Evolutionary conservation across 441 rosid genomes (phyloP).

Genomic region (Brassica hybrid): DNA sequence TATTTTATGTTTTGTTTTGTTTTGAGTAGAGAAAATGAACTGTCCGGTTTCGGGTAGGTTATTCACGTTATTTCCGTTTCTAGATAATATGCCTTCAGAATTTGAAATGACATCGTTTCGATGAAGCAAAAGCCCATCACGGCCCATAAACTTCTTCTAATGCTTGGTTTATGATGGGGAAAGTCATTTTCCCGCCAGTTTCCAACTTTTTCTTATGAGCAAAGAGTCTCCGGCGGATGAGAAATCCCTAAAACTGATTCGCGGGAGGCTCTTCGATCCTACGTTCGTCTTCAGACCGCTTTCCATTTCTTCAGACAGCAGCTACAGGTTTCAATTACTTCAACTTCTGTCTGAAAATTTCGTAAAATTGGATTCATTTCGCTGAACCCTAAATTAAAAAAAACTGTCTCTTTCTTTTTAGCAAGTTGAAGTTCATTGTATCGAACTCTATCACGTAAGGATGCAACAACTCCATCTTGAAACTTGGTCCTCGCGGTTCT

Average conservation of each 20-base stretch:
- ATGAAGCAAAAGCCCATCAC: background rate
- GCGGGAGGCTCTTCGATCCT: slow-evolving; percentile 71
- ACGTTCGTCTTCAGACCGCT: slow-evolving; percentile 65
- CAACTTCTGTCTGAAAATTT: slow-evolving; percentile 16
- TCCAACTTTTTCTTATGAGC: slow-evolving; percentile 50
- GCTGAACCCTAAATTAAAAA: slow-evolving; percentile 27
- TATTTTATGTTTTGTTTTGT: too few relatives aligned
- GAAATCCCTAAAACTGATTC: slow-evolving; percentile 62
- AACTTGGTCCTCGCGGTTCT: slow-evolving; percentile 85
- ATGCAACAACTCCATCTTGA: slow-evolving; percentile 79
- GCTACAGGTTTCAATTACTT: slow-evolving; percentile 61
- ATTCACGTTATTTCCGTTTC: too few relatives aligned
- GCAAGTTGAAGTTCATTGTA: slow-evolving; percentile 77
- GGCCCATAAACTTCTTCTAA: slow-evolving; percentile 10
- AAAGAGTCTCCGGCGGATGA: slow-evolving; percentile 45
- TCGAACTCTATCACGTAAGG: background rate
- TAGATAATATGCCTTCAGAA: too few relatives aligned
- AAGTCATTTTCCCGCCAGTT: slow-evolving; percentile 37
- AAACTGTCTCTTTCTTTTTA: slow-evolving; percentile 23
- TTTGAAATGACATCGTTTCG: too few relatives aligned
- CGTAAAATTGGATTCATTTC: background rate
- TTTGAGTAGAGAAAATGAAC: too few relatives aligned
- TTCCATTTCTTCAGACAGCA: slow-evolving; percentile 71
- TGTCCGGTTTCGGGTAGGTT: too few relatives aligned
- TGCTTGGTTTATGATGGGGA: background rate